Conservation (phyloP, 2,329 filamentous ascomycete species). For the Trichoderma sp. region DNA sequence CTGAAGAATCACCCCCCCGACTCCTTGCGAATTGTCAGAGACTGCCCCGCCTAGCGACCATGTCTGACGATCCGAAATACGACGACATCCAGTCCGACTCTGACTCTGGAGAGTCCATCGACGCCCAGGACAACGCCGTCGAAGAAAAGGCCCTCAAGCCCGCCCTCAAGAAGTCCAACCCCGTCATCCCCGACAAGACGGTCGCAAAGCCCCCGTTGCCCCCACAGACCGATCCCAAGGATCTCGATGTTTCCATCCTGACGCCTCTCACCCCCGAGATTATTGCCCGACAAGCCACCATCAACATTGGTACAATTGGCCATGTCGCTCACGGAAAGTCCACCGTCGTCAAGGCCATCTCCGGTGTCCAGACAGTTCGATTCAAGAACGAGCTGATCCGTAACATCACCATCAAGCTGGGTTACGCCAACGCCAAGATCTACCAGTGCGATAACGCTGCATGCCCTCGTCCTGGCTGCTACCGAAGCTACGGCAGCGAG, state of each 20-base stretch:
- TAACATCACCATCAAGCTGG: conserved; percentile 99
- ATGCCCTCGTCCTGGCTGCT: conserved; percentile 94
- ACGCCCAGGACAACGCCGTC: conserved; percentile 59
- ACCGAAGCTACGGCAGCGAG: conserved; percentile 96
- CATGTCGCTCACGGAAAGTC: conserved; percentile 99
- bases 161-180: conserved; percentile 74
- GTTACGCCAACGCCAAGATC: conserved; percentile 98
- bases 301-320: conserved; percentile 98
- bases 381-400: conserved; percentile 99
- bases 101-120: conserved; percentile 66
- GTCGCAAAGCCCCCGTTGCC: conserved; percentile 63
- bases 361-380: conserved; percentile 95
- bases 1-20: neutral
- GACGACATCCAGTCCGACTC: conserved; percentile 77
- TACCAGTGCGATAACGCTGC: conserved; percentile 95
- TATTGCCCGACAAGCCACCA: conserved; percentile 95
- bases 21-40: neutral
- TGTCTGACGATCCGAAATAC: conserved; percentile 62
- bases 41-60: conserved; percentile 34
- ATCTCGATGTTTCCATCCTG: conserved; percentile 79
- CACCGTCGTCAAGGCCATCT: conserved; percentile 98
- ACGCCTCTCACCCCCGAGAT: conserved; percentile 93
- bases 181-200: conserved; percentile 60
- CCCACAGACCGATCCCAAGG: conserved; percentile 89
- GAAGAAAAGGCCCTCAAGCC: conserved; percentile 77